Base-by-base conservation (phyloP, 208 protist genomes). In the Crithidia acanthocephali region DNA sequence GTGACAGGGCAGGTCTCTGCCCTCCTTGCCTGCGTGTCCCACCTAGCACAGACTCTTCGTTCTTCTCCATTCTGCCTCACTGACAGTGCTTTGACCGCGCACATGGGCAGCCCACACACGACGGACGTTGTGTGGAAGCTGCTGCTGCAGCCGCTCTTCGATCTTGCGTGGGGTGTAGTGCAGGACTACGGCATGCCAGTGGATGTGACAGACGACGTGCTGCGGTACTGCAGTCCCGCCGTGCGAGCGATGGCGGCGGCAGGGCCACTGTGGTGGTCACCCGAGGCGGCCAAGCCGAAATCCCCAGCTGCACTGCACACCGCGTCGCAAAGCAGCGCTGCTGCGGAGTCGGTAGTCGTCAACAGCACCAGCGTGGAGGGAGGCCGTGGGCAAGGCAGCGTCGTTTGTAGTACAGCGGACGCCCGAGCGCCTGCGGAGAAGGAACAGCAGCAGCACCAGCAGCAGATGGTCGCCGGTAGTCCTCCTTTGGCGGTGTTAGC, bases 141-240 rank as follows among this genome's bases (percentile, higher is more conserved):
- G 25, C 40, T 78, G 37, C 57, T 78, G 27, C 65, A 72, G 35
- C 72, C 72, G 10, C 59, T 78, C 10, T 78, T 78, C 45, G 72
- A 78, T 25, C 56, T 72, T 40, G 66, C 60, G 11, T 78, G 72
- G 72, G 64, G 55, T 15, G 59, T 68, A 0, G 45, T 72, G 59
- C 72, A 68, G 28, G 64, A 68, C 18, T 72, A 63, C 52, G 65
- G 72, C 0, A 10, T 57, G 25, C 20, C 66, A 23, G 44, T 59
- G 7, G 59, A 63, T 16, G 48, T 72, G 30, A 58, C 58, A 0
- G 32, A 13, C 0, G 59, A 64, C 18, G n/a, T 78, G 25, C 37
- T 78, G 2, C 47, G 47, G 8, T 72, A 72, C 66, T 78, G 72
- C 52, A 78, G 72, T 35, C 64, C 72, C 20, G 65, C 72, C 10